phyloP scores from a whole-genome alignment of 2,329 filamentous ascomycete species.

The Fusarium heterosporum region DNA sequence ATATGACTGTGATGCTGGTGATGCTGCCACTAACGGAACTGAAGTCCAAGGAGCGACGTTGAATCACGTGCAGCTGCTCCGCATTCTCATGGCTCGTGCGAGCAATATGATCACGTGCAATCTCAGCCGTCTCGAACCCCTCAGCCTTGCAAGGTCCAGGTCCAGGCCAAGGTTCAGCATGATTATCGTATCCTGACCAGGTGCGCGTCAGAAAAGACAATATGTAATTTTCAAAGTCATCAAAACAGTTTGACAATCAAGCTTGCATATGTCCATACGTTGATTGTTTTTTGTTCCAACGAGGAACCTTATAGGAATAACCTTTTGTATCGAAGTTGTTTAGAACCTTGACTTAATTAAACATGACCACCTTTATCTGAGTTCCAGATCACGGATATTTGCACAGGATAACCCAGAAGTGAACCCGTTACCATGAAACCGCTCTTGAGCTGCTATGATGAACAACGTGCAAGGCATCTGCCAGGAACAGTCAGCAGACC shows the following conservation, averaged over 20 bases:
- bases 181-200: not conserved
- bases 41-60: constrained; percentile 35
- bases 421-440: not conserved
- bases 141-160: constrained; percentile 21
- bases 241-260: too few species aligned
- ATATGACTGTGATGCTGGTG: constrained; percentile 41
- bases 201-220: not conserved
- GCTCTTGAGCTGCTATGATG: not conserved
- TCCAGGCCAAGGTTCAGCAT: not conserved
- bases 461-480: not conserved
- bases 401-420: not conserved
- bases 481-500: not conserved
- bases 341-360: too few species aligned
- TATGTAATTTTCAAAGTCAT: not conserved
- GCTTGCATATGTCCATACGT: too few species aligned
- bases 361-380: too few species aligned
- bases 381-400: too few species aligned
- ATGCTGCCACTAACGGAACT: constrained; percentile 40
- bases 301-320: too few species aligned
- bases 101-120: constrained; percentile 41
- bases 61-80: constrained; percentile 47
- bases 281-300: too few species aligned
- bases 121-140: constrained; percentile 15
- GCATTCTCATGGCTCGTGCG: constrained; percentile 43
- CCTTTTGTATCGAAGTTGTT: too few species aligned